Evolutionary conservation across 176 grass and related monocot species (phyloP).

Genomic region (Zea mays): Zm-B73-REFERENCE-NAM-5.0 NC_050100.1:192792001-192792500

Average conservation of each 20-base stretch:
- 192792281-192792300: not conserved
- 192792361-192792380: not conserved
- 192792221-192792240: conserved; percentile 33
- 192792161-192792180: conserved; percentile 56
- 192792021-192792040: conserved; percentile 74
- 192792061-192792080: conserved; percentile 21
- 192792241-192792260: conserved; percentile 1
- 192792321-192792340: not conserved
- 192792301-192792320: not conserved
- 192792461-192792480: too few relatives aligned
- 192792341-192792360: not conserved
- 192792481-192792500: too few relatives aligned
- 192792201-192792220: conserved; percentile 13
- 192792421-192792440: not conserved
- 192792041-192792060: conserved; percentile 27
- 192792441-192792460: too few relatives aligned
- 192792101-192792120: conserved; percentile 30
- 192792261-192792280: not conserved
- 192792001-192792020: conserved; percentile 62
- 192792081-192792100: conserved; percentile 16
- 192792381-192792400: conserved; percentile 2
- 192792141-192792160: conserved; percentile 52
- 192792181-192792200: conserved; percentile 71
- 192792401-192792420: not conserved
- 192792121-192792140: conserved; percentile 58